These are phyloP conservation scores for Pisolithus sp. DNA, from an alignment of 768 basidiomycete species.

Conservation along the genomic window DNA sequence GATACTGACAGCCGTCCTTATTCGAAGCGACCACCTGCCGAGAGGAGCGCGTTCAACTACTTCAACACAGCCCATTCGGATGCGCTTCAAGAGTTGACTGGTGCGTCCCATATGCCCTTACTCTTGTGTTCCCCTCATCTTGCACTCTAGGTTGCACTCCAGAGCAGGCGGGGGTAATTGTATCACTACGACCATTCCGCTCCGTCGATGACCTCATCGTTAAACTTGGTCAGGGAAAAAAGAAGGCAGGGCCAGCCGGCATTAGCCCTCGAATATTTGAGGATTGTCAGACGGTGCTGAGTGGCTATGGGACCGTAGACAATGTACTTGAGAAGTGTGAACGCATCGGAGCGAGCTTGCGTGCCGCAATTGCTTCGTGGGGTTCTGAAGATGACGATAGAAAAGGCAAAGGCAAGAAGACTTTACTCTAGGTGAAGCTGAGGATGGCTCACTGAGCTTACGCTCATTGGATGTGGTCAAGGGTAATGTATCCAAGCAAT, in stretches of 20 bases:
- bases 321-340: constrained; percentile 85
- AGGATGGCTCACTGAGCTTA: constrained; percentile 61
- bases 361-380: constrained; percentile 77
- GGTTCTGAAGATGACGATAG: constrained; percentile 27
- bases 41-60: constrained; percentile 54
- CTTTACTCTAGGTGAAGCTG: constrained; percentile 29
- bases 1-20: constrained; percentile 39
- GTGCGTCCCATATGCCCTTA: constrained; percentile 32
- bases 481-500: constrained; percentile 47
- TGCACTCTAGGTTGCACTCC: constrained; percentile 57
- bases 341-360: constrained; percentile 69
- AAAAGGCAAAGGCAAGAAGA: constrained; percentile 37
- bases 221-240: constrained; percentile 82
- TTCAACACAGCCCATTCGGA: constrained; percentile 59
- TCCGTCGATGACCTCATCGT: constrained; percentile 65
- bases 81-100: constrained; percentile 69
- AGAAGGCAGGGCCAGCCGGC: constrained; percentile 74
- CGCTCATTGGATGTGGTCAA: constrained; percentile 38
- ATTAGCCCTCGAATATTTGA: constrained; percentile 89
- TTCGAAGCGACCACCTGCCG: constrained; percentile 30
- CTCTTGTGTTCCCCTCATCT: constrained; percentile 2
- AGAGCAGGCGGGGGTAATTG: constrained; percentile 76
- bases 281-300: constrained; percentile 79
- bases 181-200: constrained; percentile 73
- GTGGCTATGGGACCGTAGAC: constrained; percentile 85